Evolutionary conservation across 805 yeast genomes (phyloP), one percentile per base, ranked within the genome.

Genomic region (Cyberlindnera meyerae): DNA sequence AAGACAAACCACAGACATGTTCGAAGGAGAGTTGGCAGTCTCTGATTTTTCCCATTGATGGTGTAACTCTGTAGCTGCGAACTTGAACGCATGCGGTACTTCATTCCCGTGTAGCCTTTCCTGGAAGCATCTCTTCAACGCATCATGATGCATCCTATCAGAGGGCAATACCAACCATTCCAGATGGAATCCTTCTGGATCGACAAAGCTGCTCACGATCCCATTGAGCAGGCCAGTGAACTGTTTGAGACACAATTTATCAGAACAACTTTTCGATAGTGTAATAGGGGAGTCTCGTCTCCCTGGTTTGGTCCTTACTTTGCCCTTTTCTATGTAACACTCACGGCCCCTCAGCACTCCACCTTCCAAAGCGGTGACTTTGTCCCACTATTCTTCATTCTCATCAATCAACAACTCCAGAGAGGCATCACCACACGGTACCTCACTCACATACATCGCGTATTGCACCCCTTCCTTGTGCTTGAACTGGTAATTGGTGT

Each of bases 351-450:
- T 55, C 2, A 73, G 12, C 1, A 63, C 57, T 18, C 44, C 48
- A 17, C 43, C 42, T 1, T 36, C 44, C 13, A 48, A 17, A 7
- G 30, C 26, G 1, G 43, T 33, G 3, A 45, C 34, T 2, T 45
- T 48, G 3, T 39, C 37, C 47, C 57, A 43, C 6, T 40, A 29
- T 2, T 52, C 50, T 16, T 54, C 51, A 2, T 54, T 33, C 22
- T 51, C 62, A 29, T 61, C 66, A 5, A 45, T 39, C 4, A 62
- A 39, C 3, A 58, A 46, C 21, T 68, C 70, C 76, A 87, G 73
- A 6, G 94, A 81, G 1, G 85, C 79, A 55, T 89, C 97, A 1
- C 97, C 97, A 63, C 97, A 89, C 0, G 97, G 97, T 0, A 80
- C 66, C 43, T 83, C 93, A 9, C 89, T 76, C 6, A 83, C 63